These are phyloP conservation scores for Quercus agrifolia DNA, from an alignment of 306 rosid genomes.

Conservation along the genomic window DNA sequence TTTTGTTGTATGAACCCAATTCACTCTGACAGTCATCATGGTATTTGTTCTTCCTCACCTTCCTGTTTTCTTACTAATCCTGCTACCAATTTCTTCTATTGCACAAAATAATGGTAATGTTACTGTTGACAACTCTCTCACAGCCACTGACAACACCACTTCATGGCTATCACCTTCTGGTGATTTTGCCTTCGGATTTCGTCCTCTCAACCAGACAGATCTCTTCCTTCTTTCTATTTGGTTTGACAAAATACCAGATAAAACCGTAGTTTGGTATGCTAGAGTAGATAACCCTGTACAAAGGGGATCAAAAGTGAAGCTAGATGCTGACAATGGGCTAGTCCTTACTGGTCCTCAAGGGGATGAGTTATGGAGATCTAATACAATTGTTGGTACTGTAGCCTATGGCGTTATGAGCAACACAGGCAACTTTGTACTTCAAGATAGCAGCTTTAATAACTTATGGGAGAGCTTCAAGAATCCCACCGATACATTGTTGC, in stretches of 20 bases:
- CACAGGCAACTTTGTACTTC: slow-evolving; percentile 22
- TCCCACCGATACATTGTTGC: slow-evolving; percentile 33
- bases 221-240: slow-evolving; percentile 48
- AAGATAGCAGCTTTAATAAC: neutral
- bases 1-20: no score
- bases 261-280: slow-evolving; percentile 50
- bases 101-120: slow-evolving; percentile 33
- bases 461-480: slow-evolving; percentile 25
- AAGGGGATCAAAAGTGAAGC: slow-evolving; percentile 34
- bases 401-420: slow-evolving; percentile 15
- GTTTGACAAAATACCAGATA: slow-evolving; percentile 35
- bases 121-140: slow-evolving; percentile 19
- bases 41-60: slow-evolving; percentile 3
- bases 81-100: slow-evolving; percentile 14
- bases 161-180: slow-evolving; percentile 54
- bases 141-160: slow-evolving; percentile 23
- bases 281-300: slow-evolving; percentile 32
- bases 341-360: slow-evolving; percentile 37
- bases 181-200: slow-evolving; percentile 60
- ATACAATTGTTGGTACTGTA: neutral
- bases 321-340: slow-evolving; percentile 28
- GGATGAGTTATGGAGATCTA: slow-evolving; percentile 24
- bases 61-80: slow-evolving; percentile 15
- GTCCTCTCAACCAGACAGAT: neutral
- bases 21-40: slow-evolving; percentile 1